Evolutionary conservation across 768 basidiomycete species (phyloP).

Genomic region (Leccinum fibrillosum): DNA sequence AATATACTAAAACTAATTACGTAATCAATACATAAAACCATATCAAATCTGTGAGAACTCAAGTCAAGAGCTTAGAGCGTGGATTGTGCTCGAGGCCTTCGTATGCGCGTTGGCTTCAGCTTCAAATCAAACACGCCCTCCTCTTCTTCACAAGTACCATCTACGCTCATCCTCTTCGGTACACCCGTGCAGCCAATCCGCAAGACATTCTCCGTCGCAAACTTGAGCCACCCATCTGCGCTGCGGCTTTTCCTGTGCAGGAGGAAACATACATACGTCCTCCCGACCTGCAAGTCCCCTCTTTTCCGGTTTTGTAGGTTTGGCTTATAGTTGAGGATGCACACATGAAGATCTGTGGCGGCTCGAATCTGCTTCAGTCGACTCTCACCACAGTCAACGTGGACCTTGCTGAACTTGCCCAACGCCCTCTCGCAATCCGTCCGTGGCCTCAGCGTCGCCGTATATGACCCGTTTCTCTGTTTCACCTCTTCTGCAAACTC

Average conservation of each 20-base stretch:
- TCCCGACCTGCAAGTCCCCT: constrained; percentile 16
- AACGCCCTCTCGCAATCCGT: not conserved
- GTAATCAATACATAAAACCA: too few species aligned
- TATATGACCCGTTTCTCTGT: not conserved
- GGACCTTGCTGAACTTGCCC: constrained; percentile 12
- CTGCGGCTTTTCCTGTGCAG: constrained; percentile 7
- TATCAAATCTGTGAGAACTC: too few species aligned
- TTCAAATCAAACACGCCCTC: constrained; percentile 10
- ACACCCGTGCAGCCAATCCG: constrained; percentile 7
- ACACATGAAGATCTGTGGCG: constrained; percentile 16
- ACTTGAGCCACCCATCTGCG: constrained; percentile 20
- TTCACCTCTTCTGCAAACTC: not conserved
- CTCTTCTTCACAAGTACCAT: not conserved
- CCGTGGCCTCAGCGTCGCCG: constrained; percentile 11
- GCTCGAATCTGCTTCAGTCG: constrained; percentile 13
- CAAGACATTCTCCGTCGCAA: constrained; percentile 24
- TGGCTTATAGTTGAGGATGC: constrained; percentile 23
- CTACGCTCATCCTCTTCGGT: not conserved
- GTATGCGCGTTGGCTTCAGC: constrained; percentile 8
- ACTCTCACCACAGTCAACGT: constrained; percentile 14
- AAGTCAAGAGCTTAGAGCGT: not conserved
- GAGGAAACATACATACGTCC: constrained; percentile 22
- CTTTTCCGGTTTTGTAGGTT: not conserved
- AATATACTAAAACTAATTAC: too few species aligned
- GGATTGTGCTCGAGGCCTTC: constrained; percentile 12